Conservation (phyloP, 2,329 filamentous ascomycete species). For the Colletotrichum kahawae region DNA sequence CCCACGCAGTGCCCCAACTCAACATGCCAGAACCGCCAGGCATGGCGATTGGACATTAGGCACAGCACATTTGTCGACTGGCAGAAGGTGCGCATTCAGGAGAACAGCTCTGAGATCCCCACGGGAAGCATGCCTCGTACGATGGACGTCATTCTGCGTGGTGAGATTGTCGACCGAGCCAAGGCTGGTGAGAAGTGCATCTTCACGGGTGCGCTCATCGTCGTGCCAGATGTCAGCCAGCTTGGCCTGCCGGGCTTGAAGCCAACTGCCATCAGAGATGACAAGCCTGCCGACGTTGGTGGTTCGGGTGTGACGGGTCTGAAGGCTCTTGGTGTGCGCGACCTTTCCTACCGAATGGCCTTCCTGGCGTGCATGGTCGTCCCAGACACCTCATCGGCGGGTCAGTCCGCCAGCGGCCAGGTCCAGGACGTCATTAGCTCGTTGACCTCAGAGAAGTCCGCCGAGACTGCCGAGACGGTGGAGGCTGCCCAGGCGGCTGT, state of each 20-base stretch:
- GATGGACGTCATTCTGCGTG: slow-evolving; percentile 94
- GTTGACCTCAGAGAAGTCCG: slow-evolving; percentile 63
- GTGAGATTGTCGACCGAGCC: slow-evolving; percentile 95
- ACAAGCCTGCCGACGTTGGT: slow-evolving; percentile 77
- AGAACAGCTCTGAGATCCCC: slow-evolving; percentile 97
- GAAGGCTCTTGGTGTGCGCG: slow-evolving; percentile 90
- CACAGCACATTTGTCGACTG: slow-evolving; percentile 99
- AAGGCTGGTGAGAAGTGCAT: slow-evolving; percentile 99
- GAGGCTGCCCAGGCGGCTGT: slow-evolving; percentile 89
- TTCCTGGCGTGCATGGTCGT: slow-evolving; percentile 97
- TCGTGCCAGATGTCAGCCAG: slow-evolving; percentile 96
- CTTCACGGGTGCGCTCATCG: slow-evolving; percentile 94
- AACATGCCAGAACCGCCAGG: slow-evolving; percentile 84
- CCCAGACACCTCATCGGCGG: slow-evolving; percentile 82
- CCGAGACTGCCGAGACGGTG: slow-evolving; percentile 61
- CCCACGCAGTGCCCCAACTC: slow-evolving; percentile 92
- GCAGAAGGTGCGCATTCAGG: slow-evolving; percentile 98
- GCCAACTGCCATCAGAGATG: slow-evolving; percentile 84
- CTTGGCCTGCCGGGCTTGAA: slow-evolving; percentile 86
- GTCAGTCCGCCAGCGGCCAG: slow-evolving; percentile 75
- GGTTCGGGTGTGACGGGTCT: slow-evolving; percentile 86
- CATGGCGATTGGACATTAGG: slow-evolving; percentile 96
- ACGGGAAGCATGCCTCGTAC: slow-evolving; percentile 98
- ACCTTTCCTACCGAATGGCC: slow-evolving; percentile 94
- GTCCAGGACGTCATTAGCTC: slow-evolving; percentile 85